These are phyloP conservation scores for Talaromyces trachyspermus DNA, from an alignment of 495 filamentous ascomycete species.

Conservation along the genomic window DNA sequence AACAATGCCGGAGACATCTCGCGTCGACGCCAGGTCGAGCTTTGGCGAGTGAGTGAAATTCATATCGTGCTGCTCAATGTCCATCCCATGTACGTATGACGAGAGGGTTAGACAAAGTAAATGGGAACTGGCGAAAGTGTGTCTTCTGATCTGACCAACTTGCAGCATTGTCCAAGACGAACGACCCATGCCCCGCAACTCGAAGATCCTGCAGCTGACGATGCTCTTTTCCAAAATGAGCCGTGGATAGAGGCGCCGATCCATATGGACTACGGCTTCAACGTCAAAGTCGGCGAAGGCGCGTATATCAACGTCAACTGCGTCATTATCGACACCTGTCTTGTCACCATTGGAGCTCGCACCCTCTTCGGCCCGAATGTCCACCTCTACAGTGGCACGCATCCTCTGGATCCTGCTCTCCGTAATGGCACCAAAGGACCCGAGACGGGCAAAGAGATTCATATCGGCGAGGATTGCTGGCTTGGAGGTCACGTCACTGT, in stretches of 20 bases:
- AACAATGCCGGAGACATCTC: conserved; percentile 53
- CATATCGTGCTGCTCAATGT: too few relatives aligned
- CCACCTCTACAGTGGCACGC: conserved; percentile 59
- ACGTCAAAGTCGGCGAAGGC: conserved; percentile 56
- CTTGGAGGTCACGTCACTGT: conserved; percentile 72
- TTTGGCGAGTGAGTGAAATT: conserved; percentile 69
- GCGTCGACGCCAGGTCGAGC: conserved; percentile 50
- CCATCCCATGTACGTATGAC: too few relatives aligned
- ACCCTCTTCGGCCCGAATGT: conserved; percentile 77
- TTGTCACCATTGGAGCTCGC: conserved; percentile 69
- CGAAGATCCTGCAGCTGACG: conserved; percentile 49
- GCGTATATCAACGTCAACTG: conserved; percentile 76
- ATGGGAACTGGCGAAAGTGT: too few relatives aligned
- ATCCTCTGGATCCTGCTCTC: conserved; percentile 66
- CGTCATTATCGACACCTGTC: conserved; percentile 69
- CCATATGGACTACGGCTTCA: conserved; percentile 67
- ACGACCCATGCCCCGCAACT: conserved; percentile 53
- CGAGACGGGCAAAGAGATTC: conserved; percentile 67
- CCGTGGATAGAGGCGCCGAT: conserved; percentile 69
- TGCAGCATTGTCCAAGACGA: conserved; percentile 51
- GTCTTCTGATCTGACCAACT: too few relatives aligned
- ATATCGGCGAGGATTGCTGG: conserved; percentile 85
- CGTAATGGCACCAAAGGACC: conserved; percentile 70
- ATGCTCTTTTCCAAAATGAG: conserved; percentile 48
- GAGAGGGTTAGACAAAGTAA: too few relatives aligned